Percentiles rank a stretch among this genome's conserved stretches.
These are phyloP conservation scores for Phytophthora ohioensis DNA, from an alignment of 352 stramenopile genomes.

Conservation along the genomic window DNA sequence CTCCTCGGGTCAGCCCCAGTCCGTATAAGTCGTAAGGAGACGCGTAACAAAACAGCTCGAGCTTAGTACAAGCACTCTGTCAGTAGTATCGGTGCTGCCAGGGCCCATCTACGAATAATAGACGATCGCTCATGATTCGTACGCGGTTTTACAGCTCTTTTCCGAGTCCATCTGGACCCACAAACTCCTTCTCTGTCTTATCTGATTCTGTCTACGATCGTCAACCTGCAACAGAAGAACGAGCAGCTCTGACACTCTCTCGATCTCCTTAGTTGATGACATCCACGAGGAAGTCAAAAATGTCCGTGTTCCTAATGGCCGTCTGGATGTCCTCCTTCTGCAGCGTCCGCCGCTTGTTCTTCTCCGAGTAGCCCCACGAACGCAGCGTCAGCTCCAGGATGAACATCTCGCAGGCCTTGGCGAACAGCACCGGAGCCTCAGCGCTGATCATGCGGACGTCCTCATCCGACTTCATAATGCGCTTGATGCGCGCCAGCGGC, in stretches of 20 bases:
- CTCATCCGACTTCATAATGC: constrained; percentile 99
- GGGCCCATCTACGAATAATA: no score
- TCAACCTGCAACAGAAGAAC: constrained; percentile 5
- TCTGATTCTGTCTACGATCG: constrained; percentile 13
- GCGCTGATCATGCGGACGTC: constrained; percentile 98
- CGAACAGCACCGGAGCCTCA: constrained; percentile 98
- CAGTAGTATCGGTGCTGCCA: no score
- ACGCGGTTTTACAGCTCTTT: background rate
- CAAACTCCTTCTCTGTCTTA: background rate
- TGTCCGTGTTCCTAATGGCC: constrained; percentile 98
- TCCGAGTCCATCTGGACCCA: background rate
- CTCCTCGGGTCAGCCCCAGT: no score
- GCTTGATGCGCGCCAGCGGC: constrained; percentile 98
- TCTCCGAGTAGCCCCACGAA: constrained; percentile 89
- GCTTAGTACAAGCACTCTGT: no score
- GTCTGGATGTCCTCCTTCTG: constrained; percentile 99
- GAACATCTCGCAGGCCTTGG: constrained; percentile 99
- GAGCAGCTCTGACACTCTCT: background rate
- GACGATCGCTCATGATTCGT: background rate
- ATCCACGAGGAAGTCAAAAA: constrained; percentile 99
- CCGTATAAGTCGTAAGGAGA: no score
- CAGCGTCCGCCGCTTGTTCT: constrained; percentile 93
- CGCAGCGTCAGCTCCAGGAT: constrained; percentile 99
- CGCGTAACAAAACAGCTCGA: no score
- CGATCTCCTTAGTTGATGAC: constrained; percentile 82